Evolutionary conservation across 2,329 filamentous ascomycete species (phyloP), one percentile per base, ranked within the genome.

Genomic region (Ophiostoma sp.): DNA sequence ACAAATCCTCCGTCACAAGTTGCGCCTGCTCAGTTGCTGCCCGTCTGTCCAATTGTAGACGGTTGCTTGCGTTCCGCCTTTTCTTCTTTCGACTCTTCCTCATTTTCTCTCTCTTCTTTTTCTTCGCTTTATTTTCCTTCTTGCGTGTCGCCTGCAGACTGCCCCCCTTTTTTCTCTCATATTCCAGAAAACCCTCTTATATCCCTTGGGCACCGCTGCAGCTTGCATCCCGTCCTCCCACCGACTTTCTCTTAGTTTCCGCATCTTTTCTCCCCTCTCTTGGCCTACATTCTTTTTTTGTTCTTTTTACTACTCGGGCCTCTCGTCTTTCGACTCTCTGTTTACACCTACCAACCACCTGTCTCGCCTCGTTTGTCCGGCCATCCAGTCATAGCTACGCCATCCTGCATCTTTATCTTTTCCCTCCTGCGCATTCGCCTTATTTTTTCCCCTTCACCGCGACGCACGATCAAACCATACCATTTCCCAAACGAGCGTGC

Each of bases 301-400:
- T n/a, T 19, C 22, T 31, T 15, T 48, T 68, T 11, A 2, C 50
- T 45, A 28, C 25, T 28, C 22, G 8, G 3, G 22, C 50, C 42
- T 48, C 42, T 48, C 42, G 42, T 50, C 36, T 50, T 22, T 70
- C 36, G 5, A 45, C n/a, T 48, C 42, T 64, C 59, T 36, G 39
- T 33, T 36, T 63, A 66, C 63, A 59, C 61, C 36, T 33, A 25
- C 19, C 50, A 66, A 42, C 55, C 69, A 48, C 31, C 33, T 36
- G 48, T 59, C 45, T 69, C 36, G 48, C 25, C n/a, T 5, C 39
- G 52, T 61, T 71, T 71, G 42, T 45, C 28, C 36, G 33, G 11
- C 73, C 70, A 69, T 64, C 73, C 76, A 73, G 78, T 80, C 79
- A 79, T 79, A 80, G 79, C 78, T 79, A 78, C 80, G 79, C 75